phyloP scores from a whole-genome alignment of 1,139 yeast genomes.

The Scheffersomyces segobiensis region DNA sequence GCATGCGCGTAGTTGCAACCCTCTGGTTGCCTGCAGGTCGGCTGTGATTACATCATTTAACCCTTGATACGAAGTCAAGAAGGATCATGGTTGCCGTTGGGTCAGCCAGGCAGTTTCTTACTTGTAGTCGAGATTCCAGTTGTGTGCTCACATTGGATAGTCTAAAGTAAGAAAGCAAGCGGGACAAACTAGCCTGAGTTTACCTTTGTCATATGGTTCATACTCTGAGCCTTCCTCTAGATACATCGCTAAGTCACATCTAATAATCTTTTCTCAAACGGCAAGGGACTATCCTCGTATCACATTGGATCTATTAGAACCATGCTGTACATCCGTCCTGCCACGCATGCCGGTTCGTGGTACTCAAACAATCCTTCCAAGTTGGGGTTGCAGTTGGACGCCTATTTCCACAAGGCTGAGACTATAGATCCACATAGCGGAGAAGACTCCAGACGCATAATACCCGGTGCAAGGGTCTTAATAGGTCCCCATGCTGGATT shows the following conservation, averaged over 20 bases:
- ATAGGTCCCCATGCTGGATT: constrained; percentile 90
- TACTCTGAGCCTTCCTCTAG: neutral
- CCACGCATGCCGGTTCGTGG: constrained; percentile 93
- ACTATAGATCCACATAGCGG: constrained; percentile 1
- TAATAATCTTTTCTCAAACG: neutral
- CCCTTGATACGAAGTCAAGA: neutral
- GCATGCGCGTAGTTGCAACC: neutral
- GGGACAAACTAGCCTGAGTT: neutral
- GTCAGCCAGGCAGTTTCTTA: neutral
- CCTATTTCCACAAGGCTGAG: constrained; percentile 34
- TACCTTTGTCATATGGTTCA: neutral
- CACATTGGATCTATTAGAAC: neutral
- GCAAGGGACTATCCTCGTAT: neutral
- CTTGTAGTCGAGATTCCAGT: neutral
- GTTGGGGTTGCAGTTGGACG: constrained; percentile 51
- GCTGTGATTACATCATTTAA: neutral
- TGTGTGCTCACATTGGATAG: neutral
- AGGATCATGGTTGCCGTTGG: neutral
- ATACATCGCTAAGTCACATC: neutral
- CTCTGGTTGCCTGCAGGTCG: neutral
- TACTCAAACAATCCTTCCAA: constrained; percentile 50
- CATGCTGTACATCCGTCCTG: constrained; percentile 48
- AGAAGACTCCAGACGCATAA: constrained; percentile 9
- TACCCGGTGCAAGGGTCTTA: constrained; percentile 62
- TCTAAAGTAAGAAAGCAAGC: neutral